phyloP scores from a whole-genome alignment of 169 alveolate species.

The Eimeria praecox region DNA sequence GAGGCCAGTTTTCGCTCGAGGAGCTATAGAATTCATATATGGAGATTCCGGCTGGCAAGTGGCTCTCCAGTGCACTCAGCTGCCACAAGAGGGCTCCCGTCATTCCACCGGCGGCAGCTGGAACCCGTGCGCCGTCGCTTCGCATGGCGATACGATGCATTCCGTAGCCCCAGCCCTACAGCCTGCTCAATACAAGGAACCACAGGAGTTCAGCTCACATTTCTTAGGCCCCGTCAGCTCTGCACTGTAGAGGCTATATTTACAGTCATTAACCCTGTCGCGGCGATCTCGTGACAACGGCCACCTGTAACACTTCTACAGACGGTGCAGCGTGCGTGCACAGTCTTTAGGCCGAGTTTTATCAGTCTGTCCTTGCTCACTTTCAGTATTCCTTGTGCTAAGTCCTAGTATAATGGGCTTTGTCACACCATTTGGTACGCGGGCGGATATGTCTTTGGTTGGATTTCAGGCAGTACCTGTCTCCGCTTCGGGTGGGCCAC shows the following conservation, averaged over 20 bases:
- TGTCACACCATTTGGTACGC: not conserved
- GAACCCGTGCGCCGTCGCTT: not conserved
- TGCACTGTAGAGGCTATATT: not conserved
- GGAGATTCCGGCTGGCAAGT: not conserved
- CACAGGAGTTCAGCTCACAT: not conserved
- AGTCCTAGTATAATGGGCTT: not conserved
- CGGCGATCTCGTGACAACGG: not conserved
- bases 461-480: not conserved
- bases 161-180: not conserved
- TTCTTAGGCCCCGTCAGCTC: not conserved
- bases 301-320: not conserved
- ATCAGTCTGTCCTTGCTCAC: not conserved
- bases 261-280: not conserved
- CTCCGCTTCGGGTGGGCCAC: not conserved
- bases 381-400: not conserved
- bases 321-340: not conserved
- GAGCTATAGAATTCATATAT: no score
- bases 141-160: not conserved
- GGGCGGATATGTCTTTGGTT: not conserved
- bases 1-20: not conserved
- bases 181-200: not conserved
- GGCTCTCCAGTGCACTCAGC: not conserved
- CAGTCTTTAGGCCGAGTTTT: not conserved
- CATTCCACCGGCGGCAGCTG: not conserved
- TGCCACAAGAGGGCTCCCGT: not conserved